A percentile compares a stretch with the other conserved stretches of the same genome.
phyloP scores from a whole-genome alignment of 2,329 filamentous ascomycete genomes.

The Sporothrix pseudoabietina region DNA sequence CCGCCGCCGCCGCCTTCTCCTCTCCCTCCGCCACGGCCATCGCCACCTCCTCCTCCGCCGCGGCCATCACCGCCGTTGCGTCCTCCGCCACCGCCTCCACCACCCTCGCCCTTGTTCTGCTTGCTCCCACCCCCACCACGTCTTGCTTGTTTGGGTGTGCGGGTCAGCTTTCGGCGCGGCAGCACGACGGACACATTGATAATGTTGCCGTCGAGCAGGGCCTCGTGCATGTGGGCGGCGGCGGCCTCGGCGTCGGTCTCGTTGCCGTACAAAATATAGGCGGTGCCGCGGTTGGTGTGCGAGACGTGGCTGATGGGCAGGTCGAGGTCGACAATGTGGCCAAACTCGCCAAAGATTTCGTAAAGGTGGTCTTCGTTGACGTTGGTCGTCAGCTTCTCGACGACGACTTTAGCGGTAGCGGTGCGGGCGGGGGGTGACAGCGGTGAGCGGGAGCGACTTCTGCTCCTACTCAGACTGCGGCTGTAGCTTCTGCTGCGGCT shows the following conservation, averaged over 20 bases:
- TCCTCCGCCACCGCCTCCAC: constrained; percentile 33
- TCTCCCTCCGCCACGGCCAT: background rate
- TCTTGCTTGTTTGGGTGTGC: constrained; percentile 71
- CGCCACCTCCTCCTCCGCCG: background rate
- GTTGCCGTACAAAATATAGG: constrained; percentile 82
- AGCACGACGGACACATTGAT: constrained; percentile 89
- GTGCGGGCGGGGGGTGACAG: background rate
- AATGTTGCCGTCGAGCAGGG: constrained; percentile 80
- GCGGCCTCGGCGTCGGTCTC: constrained; percentile 81
- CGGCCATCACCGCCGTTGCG: background rate
- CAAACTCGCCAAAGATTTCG: constrained; percentile 91
- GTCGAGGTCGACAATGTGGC: constrained; percentile 81
- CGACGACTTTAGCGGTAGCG: constrained; percentile 69
- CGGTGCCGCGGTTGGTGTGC: constrained; percentile 75
- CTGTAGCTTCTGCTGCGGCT: constrained; percentile 14
- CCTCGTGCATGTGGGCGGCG: constrained; percentile 96
- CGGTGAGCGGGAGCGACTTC: constrained; percentile 31
- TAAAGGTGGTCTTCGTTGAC: constrained; percentile 84
- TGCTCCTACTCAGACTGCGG: constrained; percentile 32
- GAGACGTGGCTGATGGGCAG: constrained; percentile 83
- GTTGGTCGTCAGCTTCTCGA: constrained; percentile 94
- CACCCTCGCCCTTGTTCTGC: constrained; percentile 46
- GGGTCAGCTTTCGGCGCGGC: constrained; percentile 78
- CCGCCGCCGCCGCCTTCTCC: constrained; percentile 34
- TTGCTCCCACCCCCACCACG: constrained; percentile 61